Evolutionary conservation across 495 filamentous ascomycete species (phyloP), one percentile per base, ranked within the genome.

Genomic region (Collariella sp.): DNA sequence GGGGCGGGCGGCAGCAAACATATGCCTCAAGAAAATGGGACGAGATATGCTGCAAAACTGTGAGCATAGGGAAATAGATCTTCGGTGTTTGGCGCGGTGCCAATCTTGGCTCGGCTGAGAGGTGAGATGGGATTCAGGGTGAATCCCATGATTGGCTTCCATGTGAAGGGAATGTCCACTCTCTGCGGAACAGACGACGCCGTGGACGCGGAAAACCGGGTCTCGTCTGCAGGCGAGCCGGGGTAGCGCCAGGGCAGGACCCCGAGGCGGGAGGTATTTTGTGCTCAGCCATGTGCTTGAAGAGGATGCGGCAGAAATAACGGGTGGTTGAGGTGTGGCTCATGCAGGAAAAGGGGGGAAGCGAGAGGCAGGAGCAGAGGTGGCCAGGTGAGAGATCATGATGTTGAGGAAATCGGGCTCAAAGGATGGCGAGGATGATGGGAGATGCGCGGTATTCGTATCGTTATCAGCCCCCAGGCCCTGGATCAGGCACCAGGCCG

Each of bases 81-180:
- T 47, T 47, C 55, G 18, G 18, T 16, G 18, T 11, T 49, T 41
- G 42, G 24, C 7, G 23, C 15, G 19, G 48, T 35, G 46, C 31
- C 40, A 46, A 23, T 26, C 33, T 56, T 52, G 48, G 48, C 49
- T 40, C 6, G 55, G 9, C 19, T 42, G 35, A 26, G 46, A 3
- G 9, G 18, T 33, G 11, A 40, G 48, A 52, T 41, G 41, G 44
- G 41, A 41, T 52, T 40, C 12, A 39, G 24, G 22, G 7, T 40
- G 22, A 56, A 34, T 51, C 29, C 55, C 48, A 57, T 57, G 55
- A 57, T 52, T 52, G 49, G 55, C 35, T 46, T 52, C 43, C 22
- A 46, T n/a, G 33, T 36, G 41, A 45, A 56, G 13, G 11, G 22
- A 10, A 43, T 36, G 15, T 11, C 54, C 41, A 24, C 47, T 42